Conservation (phyloP, 257 asterid species). For the Solanum virginianum region DNA sequence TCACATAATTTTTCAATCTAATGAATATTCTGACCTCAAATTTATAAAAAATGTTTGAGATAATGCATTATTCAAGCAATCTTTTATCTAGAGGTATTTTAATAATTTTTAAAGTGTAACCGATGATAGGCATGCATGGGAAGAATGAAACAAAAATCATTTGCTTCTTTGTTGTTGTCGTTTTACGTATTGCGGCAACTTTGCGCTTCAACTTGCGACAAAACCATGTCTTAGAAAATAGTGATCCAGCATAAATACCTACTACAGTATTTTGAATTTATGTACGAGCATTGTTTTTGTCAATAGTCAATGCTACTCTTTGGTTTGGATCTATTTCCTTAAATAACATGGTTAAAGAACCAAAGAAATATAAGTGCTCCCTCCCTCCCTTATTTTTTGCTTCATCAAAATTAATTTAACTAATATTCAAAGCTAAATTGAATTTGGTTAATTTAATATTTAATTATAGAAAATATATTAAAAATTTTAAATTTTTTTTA, state of each 20-base stretch:
- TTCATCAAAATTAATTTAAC: not conserved
- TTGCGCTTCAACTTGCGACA: not conserved
- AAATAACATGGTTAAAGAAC: not conserved
- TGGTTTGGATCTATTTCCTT: not conserved
- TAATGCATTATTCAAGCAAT: no score
- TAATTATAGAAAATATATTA: fast-evolving
- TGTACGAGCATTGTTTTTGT: not conserved
- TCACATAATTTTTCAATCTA: no score
- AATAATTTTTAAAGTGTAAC: no score
- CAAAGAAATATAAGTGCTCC: not conserved
- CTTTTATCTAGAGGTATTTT: no score
- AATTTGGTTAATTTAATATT: not conserved
- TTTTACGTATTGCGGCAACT: not conserved
- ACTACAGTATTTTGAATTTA: no score
- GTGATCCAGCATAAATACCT: not conserved
- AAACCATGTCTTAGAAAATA: not conserved
- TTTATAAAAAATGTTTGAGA: no score
- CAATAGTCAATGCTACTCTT: not conserved
- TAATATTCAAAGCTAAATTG: not conserved
- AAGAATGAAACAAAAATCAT: not conserved
- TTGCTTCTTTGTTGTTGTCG: not conserved
- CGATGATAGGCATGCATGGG: not conserved
- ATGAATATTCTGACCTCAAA: no score
- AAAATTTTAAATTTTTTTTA: not conserved
- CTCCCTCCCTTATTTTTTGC: not conserved